Evolutionary conservation across 2,329 filamentous ascomycete species (phyloP), one percentile per base, ranked within the genome.

Genomic region (Phoma sp.): DNA sequence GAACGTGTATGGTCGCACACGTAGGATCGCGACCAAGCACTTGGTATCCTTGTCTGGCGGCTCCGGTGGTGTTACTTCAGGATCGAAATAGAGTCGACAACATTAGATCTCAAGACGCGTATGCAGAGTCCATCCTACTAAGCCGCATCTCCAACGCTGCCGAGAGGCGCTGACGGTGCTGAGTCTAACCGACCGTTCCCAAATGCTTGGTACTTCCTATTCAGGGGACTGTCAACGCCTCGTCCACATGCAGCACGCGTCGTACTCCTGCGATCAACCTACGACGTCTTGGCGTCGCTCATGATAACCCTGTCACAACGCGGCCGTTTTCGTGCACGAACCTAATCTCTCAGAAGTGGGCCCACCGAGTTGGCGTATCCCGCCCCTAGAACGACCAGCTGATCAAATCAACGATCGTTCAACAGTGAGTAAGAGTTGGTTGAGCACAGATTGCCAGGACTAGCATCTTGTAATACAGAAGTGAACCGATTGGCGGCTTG

Each of bases 271-370:
- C 48, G 52, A 49, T 51, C 47, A 54, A 45, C 47, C 30, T 46
- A 48, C 38, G 44, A 48, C 38, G 52, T 35, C 60, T 60, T 54
- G 58, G 54, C 58, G 44, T 29, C 37, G 51, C 47, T 59, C 51
- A 60, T 30, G 45, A 33, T 42, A 55, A 37, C 47, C 46, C 54
- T 51, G 46, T 56, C 47, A 35, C 50, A 52, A 50, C 42, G 33
- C 46, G 42, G 47, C 46, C 55, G 44, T 46, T 45, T 45, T 30
- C 32, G 32, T 35, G 38, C 48, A 40, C 43, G 53, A 56, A 56
- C 47, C 42, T 47, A 49, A 44, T 52, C 47, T 44, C 39, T 18
- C 47, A 47, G 37, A 52, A 47, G 54, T 53, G 54, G 54, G 49
- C 46, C 54, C 49, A 40, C 40, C 45, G 24, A 45, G 29, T 49